A percentile compares a stretch with the other conserved stretches of the same genome.
Evolutionary conservation across 1,139 yeast species (phyloP).

Genomic region (Pichia sp.): DNA sequence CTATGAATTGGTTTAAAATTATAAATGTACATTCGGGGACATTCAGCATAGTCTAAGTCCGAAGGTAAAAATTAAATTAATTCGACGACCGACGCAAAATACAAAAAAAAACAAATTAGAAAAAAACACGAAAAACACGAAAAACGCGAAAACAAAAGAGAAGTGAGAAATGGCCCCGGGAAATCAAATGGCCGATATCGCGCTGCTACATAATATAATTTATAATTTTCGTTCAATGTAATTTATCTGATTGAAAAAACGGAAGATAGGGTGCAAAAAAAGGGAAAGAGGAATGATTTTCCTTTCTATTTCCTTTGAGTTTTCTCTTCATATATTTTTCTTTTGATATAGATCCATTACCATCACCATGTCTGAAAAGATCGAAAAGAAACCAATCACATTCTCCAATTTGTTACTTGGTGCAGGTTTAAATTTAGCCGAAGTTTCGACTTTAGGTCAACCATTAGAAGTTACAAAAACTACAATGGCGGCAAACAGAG

Average conservation of each 20-base stretch:
- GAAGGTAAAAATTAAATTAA: not conserved
- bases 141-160: too few relatives aligned
- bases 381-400: constrained; percentile 75
- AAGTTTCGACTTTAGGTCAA: constrained; percentile 91
- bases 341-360: not conserved
- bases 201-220: too few relatives aligned
- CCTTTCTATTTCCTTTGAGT: not conserved
- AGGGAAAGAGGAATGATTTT: not conserved
- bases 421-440: constrained; percentile 88
- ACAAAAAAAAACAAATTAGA: too few relatives aligned
- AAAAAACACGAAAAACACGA: too few relatives aligned
- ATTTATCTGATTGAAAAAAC: too few relatives aligned
- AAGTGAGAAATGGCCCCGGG: too few relatives aligned
- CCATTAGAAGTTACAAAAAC: constrained; percentile 94
- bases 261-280: too few relatives aligned
- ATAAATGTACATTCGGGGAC: not conserved
- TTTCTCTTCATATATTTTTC: not conserved
- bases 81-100: not conserved
- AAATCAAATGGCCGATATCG: too few relatives aligned
- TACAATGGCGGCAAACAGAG: constrained; percentile 96
- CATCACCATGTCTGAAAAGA: constrained; percentile 12
- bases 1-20: too few relatives aligned
- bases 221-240: too few relatives aligned
- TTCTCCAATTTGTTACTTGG: constrained; percentile 88
- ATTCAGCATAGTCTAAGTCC: not conserved